A percentile compares a stretch with the other conserved stretches of the same genome.
Evolutionary conservation across 1,284 basidiomycete genomes (phyloP).

Genomic region (Volvariella surrecta): DNA sequence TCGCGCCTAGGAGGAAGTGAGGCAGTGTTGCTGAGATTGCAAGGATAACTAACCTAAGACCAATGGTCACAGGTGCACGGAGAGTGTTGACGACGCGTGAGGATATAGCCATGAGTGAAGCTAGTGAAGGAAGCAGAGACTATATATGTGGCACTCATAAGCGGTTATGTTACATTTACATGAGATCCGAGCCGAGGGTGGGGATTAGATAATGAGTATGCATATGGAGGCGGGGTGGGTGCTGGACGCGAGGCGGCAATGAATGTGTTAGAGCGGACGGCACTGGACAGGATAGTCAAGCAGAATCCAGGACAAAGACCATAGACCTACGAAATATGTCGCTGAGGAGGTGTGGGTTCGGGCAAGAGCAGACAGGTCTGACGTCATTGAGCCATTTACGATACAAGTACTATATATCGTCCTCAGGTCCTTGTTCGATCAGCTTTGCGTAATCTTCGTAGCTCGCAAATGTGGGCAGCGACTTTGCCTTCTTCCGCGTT

Average conservation of each 20-base stretch:
- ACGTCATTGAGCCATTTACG: not conserved
- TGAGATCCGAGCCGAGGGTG: constrained; percentile 21
- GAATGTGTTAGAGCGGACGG: too few species aligned
- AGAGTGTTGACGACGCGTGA: constrained; percentile 1
- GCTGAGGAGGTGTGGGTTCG: too few species aligned
- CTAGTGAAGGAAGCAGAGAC: not conserved
- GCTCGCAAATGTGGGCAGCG: constrained; percentile 83
- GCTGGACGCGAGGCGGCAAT: too few species aligned
- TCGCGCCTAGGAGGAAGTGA: constrained; percentile 39
- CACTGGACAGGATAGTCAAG: too few species aligned
- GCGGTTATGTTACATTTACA: not conserved
- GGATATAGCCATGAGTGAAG: not conserved
- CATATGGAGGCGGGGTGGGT: too few species aligned
- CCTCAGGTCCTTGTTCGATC: constrained; percentile 80
- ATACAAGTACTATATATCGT: constrained; percentile 33
- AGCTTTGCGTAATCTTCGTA: constrained; percentile 94
- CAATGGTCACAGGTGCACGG: constrained; percentile 13
- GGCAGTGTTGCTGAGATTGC: not conserved
- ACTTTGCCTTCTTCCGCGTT: constrained; percentile 67
- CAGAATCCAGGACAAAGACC: too few species aligned
- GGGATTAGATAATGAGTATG: constrained; percentile 18
- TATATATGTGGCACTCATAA: not conserved
- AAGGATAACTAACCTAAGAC: constrained; percentile 15
- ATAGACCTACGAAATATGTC: too few species aligned
- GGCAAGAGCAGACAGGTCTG: not conserved